These are phyloP conservation scores for Lachnellula willkommii DNA, from an alignment of 2,329 filamentous ascomycete genomes.

Conservation along the genomic window DNA sequence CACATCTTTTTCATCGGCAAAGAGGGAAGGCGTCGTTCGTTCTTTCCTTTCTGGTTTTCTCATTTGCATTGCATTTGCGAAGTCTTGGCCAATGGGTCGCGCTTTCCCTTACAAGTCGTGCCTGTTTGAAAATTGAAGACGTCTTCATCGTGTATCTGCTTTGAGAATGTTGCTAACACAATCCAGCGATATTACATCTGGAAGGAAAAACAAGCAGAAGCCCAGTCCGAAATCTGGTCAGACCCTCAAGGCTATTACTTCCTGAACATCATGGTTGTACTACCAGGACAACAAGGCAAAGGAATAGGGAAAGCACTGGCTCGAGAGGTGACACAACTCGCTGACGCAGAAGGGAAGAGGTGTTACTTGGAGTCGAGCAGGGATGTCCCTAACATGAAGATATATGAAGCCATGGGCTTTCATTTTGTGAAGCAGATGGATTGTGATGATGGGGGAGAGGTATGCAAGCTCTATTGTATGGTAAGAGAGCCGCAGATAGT, in stretches of 20 bases:
- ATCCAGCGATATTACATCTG: constrained; percentile 62
- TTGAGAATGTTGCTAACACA: constrained; percentile 1
- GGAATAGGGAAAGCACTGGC: constrained; percentile 63
- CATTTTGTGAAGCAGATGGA: constrained; percentile 58
- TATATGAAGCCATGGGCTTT: constrained; percentile 68
- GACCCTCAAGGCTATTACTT: constrained; percentile 68
- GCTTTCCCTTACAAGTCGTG: background rate
- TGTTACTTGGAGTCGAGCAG: constrained; percentile 70
- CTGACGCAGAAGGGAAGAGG: constrained; percentile 57
- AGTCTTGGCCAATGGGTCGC: no score
- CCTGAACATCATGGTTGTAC: constrained; percentile 68
- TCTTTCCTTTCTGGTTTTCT: no score
- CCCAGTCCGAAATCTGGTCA: constrained; percentile 58
- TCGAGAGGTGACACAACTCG: constrained; percentile 54
- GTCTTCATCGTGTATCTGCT: background rate
- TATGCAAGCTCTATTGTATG: constrained; percentile 48
- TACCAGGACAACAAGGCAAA: constrained; percentile 58
- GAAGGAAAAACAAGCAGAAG: constrained; percentile 60
- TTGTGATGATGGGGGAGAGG: constrained; percentile 57
- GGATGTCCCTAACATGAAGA: constrained; percentile 61
- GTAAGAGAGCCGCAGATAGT: constrained; percentile 35
- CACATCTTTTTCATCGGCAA: no score
- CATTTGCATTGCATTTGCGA: no score
- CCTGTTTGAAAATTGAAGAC: background rate
- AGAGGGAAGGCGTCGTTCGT: no score